Evolutionary conservation across 768 basidiomycete genomes (phyloP), one percentile per base, ranked within the genome.

Genomic region (Cyclocybe cylindracea): DNA sequence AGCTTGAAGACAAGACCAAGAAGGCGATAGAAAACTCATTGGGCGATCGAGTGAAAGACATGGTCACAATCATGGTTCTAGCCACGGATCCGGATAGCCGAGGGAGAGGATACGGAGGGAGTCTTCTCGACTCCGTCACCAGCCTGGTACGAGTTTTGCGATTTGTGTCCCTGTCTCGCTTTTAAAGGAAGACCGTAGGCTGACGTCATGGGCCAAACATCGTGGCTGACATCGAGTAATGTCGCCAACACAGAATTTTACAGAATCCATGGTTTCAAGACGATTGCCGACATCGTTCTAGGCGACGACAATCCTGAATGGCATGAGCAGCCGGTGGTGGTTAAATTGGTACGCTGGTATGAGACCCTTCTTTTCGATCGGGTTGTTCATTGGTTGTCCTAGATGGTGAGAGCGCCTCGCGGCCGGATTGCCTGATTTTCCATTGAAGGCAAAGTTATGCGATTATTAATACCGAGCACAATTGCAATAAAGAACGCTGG

Each of bases 291-390:
- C 31, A 43, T 57, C 39, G 45, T 58, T 5, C 31, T 65, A 6
- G 62, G 65, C 4, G 56, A 65, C 18, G 41, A 61, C 31, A 61
- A 66, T 43, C 65, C 65, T 5, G 42, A 35, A n/a, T 66, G 65
- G 63, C 51, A 58, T 39, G 50, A 60, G 19, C 29, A 46, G 5
- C 63, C 65, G 8, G 56, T 66, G 3, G 33, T 54, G 35, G 52
- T 58, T n/a, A 61, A 56, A 39, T 56, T 66, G 14, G 66, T 24
- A 24, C 5, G 24, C 24, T 24, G 4, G 24, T 24, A 24, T 63
- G 36, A 58, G 62, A 50, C 39, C 8, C 19, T 24, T 37, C 13
- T 13, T 33, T 18, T n/a, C 39, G 5, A n/a, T 5, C 48, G 42
- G 14, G 29, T 31, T 14, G 38, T 34, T 31, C 13, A 39, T 14